Conservation (phyloP, 805 yeast genomes). For the Saccharomyces paradoxus region DNA sequence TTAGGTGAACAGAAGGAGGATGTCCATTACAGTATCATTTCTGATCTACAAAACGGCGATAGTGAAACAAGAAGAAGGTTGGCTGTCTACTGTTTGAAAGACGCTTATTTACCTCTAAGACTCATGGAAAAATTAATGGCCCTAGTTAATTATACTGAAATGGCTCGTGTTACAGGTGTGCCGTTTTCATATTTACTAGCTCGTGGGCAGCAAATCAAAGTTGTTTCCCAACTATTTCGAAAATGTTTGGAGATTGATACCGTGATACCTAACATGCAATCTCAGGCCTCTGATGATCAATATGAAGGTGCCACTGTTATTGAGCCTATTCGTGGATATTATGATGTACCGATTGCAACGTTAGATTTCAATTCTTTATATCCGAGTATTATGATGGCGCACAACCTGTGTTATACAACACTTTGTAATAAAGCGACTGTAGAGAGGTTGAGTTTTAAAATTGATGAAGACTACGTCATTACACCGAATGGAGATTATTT, state of each 20-base stretch:
- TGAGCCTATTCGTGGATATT: slow-evolving; percentile 92
- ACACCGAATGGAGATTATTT: slow-evolving; percentile 93
- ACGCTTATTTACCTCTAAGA: slow-evolving; percentile 86
- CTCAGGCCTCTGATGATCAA: slow-evolving; percentile 76
- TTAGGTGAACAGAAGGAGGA: slow-evolving; percentile 95
- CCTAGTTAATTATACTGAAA: slow-evolving; percentile 91
- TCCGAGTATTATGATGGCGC: slow-evolving; percentile 99
- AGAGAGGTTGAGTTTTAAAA: slow-evolving; percentile 50
- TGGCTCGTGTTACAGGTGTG: slow-evolving; percentile 99
- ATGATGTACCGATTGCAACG: slow-evolving; percentile 95
- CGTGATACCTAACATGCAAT: slow-evolving; percentile 82
- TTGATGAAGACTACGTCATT: slow-evolving; percentile 68
- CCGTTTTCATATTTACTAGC: slow-evolving; percentile 84
- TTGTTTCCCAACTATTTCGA: slow-evolving; percentile 87
- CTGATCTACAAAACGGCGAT: slow-evolving; percentile 87
- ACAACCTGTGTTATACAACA: slow-evolving; percentile 92
- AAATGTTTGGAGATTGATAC: slow-evolving; percentile 82
- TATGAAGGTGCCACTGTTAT: slow-evolving; percentile 99
- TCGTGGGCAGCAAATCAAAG: slow-evolving; percentile 97
- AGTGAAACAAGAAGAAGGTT: slow-evolving; percentile 87
- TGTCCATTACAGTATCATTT: slow-evolving; percentile 93
- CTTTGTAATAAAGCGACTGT: slow-evolving; percentile 63
- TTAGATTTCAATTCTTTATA: slow-evolving; percentile 94
- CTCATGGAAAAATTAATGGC: slow-evolving; percentile 91
- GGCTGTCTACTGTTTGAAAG: slow-evolving; percentile 95